Percentiles rank a stretch among this genome's conserved stretches.
These are phyloP conservation scores for Ambrosia trifida DNA, from an alignment of 129 eudicot species.

Conservation along the genomic window DNA sequence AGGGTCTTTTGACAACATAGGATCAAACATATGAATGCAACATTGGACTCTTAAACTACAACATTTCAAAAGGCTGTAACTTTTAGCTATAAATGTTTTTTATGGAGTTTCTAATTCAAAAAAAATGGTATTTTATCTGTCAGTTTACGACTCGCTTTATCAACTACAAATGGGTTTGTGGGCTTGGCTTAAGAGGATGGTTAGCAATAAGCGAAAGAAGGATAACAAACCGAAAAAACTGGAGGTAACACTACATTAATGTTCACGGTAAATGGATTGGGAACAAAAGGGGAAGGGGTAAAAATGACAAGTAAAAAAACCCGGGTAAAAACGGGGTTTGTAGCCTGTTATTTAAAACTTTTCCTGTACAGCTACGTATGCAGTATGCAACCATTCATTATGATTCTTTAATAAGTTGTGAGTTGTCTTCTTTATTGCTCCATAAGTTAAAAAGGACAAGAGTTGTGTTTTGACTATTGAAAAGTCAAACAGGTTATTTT, in stretches of 20 bases:
- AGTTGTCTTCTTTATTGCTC: constrained; percentile 2
- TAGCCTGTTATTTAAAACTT: background rate
- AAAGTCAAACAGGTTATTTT: background rate
- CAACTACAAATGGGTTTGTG: constrained; percentile 39
- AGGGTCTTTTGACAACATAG: too few relatives aligned
- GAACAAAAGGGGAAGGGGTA: too few relatives aligned
- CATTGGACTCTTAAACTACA: background rate
- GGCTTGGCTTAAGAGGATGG: constrained; percentile 39
- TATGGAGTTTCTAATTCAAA: background rate
- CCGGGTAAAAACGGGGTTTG: background rate
- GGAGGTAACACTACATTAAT: constrained; percentile 29
- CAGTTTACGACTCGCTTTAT: constrained; percentile 19
- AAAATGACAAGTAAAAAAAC: background rate
- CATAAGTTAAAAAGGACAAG: background rate
- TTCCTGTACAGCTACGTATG: background rate
- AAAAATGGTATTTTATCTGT: background rate
- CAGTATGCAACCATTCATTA: background rate
- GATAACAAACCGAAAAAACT: constrained; percentile 27
- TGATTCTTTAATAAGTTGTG: background rate
- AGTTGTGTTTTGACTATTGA: background rate
- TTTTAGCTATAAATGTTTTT: background rate
- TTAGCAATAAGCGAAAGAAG: constrained; percentile 39
- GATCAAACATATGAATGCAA: constrained; percentile 2
- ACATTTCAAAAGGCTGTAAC: constrained; percentile 12
- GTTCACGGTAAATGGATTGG: background rate